Base-by-base conservation (phyloP, 179 eudicot species). In the Beta corolliflora region DNA sequence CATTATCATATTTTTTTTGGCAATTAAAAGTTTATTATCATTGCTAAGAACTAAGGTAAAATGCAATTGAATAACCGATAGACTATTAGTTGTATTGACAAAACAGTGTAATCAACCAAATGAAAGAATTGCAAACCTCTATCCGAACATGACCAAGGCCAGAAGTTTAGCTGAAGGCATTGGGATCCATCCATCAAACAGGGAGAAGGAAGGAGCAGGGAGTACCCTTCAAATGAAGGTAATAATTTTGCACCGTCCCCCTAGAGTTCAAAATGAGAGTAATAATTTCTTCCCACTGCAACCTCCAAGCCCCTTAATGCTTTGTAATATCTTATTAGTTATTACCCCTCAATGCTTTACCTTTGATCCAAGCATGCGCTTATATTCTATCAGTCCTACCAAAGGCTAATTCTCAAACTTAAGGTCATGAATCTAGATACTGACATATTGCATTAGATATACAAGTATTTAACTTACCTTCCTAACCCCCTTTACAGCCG, bases 401-500 rank as follows among this genome's bases (percentile, higher is more conserved):
- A 3, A 53, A 72, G 59, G 45, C n/a, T 23, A 71, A 25, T 10
- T 48, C 18, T 71, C 13, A 56, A 55, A 56, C 44, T 23, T 13
- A 54, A 25, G 59, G 36, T 21, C 16, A 25, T 16, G 6, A 67
- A 18, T 19, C 16, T 8, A 44, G 52, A 69, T 15, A 69, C 9
- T 36, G 71, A 67, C 16, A 16, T 16, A 67, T 67, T 13, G 36
- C 25, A 60, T 71, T 61, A 25, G 53, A 59, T 31, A 21, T 25
- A 72, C 41, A 36, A 36, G 41, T 36, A 36, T 36, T 0, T 36
- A 4, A 41, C 63, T 61, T 89, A 95, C 99, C 97, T 93, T 91
- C 52, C 97, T 86, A 65, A 97, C 89, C 77, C 92, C 99, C 86
- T 76, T 89, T 69, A 97, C 87, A 73, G 97, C 97, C 11, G 85